These are phyloP conservation scores for Lizanozyma gosingica DNA, from an alignment of 1,139 yeast species.

Conservation along the genomic window DNA sequence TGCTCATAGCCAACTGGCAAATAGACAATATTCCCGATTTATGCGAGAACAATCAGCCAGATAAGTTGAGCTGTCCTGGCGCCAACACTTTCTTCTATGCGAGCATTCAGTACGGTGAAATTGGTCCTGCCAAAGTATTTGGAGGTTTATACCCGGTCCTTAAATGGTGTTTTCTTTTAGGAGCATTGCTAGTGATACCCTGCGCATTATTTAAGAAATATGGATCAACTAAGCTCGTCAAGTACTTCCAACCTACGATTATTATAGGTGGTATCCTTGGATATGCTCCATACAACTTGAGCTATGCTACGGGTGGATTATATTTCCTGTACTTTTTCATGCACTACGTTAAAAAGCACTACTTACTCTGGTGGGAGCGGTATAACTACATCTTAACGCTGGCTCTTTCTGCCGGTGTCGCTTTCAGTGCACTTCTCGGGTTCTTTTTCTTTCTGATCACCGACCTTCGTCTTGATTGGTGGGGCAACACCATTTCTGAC, in stretches of 20 bases:
- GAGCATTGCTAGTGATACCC: constrained; percentile 35
- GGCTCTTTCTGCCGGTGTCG: constrained; percentile 53
- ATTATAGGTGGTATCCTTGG: constrained; percentile 37
- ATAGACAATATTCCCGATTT: constrained; percentile 35
- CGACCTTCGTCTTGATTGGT: constrained; percentile 37
- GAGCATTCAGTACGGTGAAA: constrained; percentile 56
- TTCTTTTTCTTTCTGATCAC: constrained; percentile 47
- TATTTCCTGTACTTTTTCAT: constrained; percentile 42
- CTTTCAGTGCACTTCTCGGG: constrained; percentile 45
- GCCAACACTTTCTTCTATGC: constrained; percentile 40
- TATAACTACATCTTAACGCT: constrained; percentile 54
- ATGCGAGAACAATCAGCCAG: constrained; percentile 33
- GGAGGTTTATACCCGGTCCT: constrained; percentile 39
- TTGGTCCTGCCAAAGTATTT: constrained; percentile 58
- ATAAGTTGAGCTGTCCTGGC: constrained; percentile 37
- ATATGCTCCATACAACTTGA: constrained; percentile 48
- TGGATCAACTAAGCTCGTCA: constrained; percentile 20
- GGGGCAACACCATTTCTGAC: constrained; percentile 46
- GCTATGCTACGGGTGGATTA: constrained; percentile 45
- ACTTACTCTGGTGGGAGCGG: constrained; percentile 52
- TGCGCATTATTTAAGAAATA: constrained; percentile 34
- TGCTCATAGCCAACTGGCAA: constrained; percentile 49
- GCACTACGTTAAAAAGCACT: constrained; percentile 41
- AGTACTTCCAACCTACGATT: constrained; percentile 38
- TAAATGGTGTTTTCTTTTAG: constrained; percentile 45